phyloP scores from a whole-genome alignment of 2,329 filamentous ascomycete genomes.

The Sclerotinia nivalis region DNA sequence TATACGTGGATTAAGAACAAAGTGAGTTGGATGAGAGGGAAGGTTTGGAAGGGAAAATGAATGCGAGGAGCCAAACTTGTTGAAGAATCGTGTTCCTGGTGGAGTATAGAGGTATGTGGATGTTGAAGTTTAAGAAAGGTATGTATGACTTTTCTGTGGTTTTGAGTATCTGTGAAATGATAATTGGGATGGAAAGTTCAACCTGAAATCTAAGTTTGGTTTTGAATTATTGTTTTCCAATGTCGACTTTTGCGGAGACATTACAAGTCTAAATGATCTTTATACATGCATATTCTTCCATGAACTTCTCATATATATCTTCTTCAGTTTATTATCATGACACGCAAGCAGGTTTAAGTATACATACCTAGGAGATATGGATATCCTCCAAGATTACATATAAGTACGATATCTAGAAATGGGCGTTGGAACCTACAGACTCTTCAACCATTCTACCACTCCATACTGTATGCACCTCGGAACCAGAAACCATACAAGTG shows the following conservation, averaged over 20 bases:
- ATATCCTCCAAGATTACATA: conserved; percentile 34
- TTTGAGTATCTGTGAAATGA: not conserved
- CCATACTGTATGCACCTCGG: conserved; percentile 47
- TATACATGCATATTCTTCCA: not conserved
- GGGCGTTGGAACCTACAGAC: conserved; percentile 27
- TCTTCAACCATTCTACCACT: conserved; percentile 23
- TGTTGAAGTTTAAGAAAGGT: not conserved
- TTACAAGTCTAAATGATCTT: not conserved
- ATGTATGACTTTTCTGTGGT: not conserved
- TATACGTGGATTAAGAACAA: not conserved
- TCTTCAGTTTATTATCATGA: not conserved
- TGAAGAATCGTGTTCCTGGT: not conserved
- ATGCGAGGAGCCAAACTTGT: not conserved
- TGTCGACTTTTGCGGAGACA: not conserved
- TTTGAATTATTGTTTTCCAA: not conserved
- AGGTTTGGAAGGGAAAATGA: not conserved
- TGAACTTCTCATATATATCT: not conserved
- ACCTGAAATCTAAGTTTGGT: not conserved
- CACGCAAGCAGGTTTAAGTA: conserved; percentile 14
- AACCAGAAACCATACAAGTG: conserved; percentile 41
- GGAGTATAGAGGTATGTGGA: not conserved
- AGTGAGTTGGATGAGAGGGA: not conserved
- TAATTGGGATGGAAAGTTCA: not conserved
- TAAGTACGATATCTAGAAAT: conserved; percentile 24
- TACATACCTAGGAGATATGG: conserved; percentile 25